A percentile compares a stretch with the other conserved stretches of the same genome.
Conservation (phyloP, 2,329 filamentous ascomycete species). For the Dactylellina leptospora region DNA sequence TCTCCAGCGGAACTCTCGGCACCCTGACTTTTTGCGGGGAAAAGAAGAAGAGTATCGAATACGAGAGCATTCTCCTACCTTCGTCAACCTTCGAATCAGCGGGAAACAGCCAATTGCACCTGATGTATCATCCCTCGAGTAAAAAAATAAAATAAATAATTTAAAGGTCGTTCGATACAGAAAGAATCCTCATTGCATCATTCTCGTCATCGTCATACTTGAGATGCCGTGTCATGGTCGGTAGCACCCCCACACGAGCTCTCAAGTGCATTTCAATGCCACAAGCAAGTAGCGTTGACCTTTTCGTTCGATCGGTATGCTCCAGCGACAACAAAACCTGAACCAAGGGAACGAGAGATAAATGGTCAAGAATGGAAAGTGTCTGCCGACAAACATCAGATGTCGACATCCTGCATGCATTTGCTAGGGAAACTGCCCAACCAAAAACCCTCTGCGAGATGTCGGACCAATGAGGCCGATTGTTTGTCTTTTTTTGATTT, state of each 20-base stretch:
- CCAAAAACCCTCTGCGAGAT: neutral
- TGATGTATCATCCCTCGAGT: no score
- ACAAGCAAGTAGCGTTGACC: neutral
- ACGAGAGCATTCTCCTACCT: neutral
- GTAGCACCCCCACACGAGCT: conserved; percentile 19
- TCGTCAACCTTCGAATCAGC: neutral
- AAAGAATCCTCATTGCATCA: conserved; percentile 34
- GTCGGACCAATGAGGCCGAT: conserved; percentile 11
- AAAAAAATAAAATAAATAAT: no score
- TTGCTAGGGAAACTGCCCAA: conserved; percentile 22
- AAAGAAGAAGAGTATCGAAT: neutral
- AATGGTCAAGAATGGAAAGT: conserved; percentile 35
- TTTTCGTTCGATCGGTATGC: no score
- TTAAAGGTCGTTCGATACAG: neutral
- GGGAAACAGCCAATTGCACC: neutral
- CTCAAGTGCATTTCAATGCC: conserved; percentile 9
- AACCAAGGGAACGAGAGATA: conserved; percentile 28
- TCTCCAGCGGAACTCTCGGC: conserved; percentile 42
- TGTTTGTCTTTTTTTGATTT: neutral
- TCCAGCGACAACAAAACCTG: conserved; percentile 7
- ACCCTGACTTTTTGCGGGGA: conserved; percentile 27
- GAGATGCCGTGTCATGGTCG: conserved; percentile 41
- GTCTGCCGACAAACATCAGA: conserved; percentile 45
- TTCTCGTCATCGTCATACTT: conserved; percentile 52
- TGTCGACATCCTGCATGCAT: conserved; percentile 54